Evolutionary conservation across 2,329 filamentous ascomycete genomes (phyloP).

Genomic region (Ascosphaera pollenicola): DNA sequence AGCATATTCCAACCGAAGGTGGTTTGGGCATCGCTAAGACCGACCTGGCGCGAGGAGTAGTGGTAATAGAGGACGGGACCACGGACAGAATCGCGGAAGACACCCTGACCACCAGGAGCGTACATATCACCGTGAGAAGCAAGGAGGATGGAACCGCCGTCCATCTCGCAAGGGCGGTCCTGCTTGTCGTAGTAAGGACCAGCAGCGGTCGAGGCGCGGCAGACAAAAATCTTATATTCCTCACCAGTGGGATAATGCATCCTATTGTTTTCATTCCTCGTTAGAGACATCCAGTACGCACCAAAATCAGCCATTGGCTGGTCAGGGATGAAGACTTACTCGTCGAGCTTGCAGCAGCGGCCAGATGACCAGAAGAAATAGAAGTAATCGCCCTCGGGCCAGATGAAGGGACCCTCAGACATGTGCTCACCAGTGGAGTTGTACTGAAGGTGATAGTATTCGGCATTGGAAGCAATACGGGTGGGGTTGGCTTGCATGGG

Average conservation of each 20-base stretch:
- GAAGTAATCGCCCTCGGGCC: constrained; percentile 32
- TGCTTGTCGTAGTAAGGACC: constrained; percentile 34
- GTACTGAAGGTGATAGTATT: constrained; percentile 30
- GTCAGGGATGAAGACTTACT: constrained; percentile 10
- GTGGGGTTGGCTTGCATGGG: constrained; percentile 21
- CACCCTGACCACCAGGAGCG: constrained; percentile 39
- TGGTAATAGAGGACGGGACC: constrained; percentile 41
- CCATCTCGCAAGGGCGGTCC: constrained; percentile 37
- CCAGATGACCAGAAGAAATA: constrained; percentile 43
- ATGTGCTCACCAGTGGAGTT: constrained; percentile 29
- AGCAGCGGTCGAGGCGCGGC: constrained; percentile 29
- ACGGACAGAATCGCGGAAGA: constrained; percentile 12
- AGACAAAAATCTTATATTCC: constrained; percentile 47
- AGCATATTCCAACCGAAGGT: constrained; percentile 26
- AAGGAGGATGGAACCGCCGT: constrained; percentile 39
- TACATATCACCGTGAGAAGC: constrained; percentile 38
- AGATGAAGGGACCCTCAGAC: constrained; percentile 35
- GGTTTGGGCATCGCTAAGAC: constrained; percentile 26
- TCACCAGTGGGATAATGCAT: constrained; percentile 27
- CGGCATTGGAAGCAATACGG: constrained; percentile 11
- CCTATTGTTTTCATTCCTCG: too few species aligned
- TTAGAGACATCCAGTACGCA: too few species aligned
- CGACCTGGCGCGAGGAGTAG: constrained; percentile 33
- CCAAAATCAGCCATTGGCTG: too few species aligned
- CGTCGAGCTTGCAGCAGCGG: constrained; percentile 32